Evolutionary conservation across 2,329 filamentous ascomycete species (phyloP), one percentile per base, ranked within the genome.

Genomic region (Aspergillus proliferans): DNA sequence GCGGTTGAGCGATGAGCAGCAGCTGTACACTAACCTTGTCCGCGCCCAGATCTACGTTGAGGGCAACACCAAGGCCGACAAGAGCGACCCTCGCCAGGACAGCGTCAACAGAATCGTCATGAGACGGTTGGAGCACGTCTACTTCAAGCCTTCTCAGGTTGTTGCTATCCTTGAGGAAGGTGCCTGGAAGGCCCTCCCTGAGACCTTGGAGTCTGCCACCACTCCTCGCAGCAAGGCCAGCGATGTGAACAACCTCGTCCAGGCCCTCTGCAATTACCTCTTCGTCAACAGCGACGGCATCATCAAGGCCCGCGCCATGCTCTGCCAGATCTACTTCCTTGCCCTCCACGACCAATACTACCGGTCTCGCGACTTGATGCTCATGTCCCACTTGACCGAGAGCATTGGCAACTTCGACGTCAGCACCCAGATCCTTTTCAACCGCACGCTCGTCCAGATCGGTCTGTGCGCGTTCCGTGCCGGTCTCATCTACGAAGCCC

Each of bases 301-400:
- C 63, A 91, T 96, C 65, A 86, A 92, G 57, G 94, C 92, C 52
- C 86, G 93, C 52, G 92, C 93, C 42, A 97, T 98, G 91, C 81
- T 98, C 54, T 96, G 89, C 79, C 90, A 97, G 74, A 93, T 98
- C 55, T 98, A 98, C 78, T 95, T 95, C 84, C 80, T 96, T 60
- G 93, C 93, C 45, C 82, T 98, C 47, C 93, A 98, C 73, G 91
- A 96, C 73, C 86, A 95, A 63, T 98, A 97, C 80, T 97, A 95
- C 81, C 89, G 87, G 74, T 87, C 93, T 64, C 88, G 93, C 58
- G 94, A 98, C 72, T 92, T 98, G 87, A 95, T 97, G 86, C 83
- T 98, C 71, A 98, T 98, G 90, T 98, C 93, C 15, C 93, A 98
- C 76, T 78, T 98, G 67, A 92, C 96, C 68, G 93, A 98, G 78